Conservation (phyloP, 2,329 filamentous ascomycete genomes). For the Fusarium humuli region DNA sequence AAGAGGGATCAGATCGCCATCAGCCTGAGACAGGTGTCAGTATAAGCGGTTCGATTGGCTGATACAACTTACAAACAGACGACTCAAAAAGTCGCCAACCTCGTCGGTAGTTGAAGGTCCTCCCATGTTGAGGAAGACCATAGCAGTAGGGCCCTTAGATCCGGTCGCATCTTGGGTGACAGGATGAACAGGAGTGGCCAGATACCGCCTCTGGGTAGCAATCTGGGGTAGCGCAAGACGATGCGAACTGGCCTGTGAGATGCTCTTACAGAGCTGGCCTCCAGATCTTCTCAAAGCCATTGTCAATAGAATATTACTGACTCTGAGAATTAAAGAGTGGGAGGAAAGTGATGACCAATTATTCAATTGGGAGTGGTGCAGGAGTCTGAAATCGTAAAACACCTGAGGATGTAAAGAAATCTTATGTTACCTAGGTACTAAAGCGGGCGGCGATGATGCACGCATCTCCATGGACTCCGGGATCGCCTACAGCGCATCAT, state of each 20-base stretch:
- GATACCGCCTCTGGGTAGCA: slow-evolving; percentile 48
- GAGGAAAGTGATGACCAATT: background rate
- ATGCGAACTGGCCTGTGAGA: slow-evolving; percentile 44
- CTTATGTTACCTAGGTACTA: slow-evolving; percentile 25
- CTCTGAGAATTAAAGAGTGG: background rate
- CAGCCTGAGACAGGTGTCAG: slow-evolving; percentile 69
- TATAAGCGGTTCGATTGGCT: background rate
- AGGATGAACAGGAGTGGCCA: slow-evolving; percentile 69
- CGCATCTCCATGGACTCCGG: slow-evolving; percentile 39
- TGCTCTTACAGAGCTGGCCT: slow-evolving; percentile 47
- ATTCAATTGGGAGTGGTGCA: slow-evolving; percentile 35
- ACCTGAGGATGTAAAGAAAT: slow-evolving; percentile 37
- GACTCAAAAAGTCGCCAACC: slow-evolving; percentile 88
- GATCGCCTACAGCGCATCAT: slow-evolving; percentile 41
- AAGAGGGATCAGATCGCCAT: slow-evolving; percentile 94
- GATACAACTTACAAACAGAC: slow-evolving; percentile 81
- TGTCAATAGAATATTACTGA: slow-evolving; percentile 1
- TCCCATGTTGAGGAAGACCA: slow-evolving; percentile 99
- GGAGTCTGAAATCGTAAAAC: slow-evolving; percentile 32
- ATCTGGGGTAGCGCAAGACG: slow-evolving; percentile 48
- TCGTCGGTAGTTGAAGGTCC: slow-evolving; percentile 89
- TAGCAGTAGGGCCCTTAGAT: slow-evolving; percentile 87
- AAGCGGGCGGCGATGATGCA: slow-evolving; percentile 46
- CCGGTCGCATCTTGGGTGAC: slow-evolving; percentile 81
- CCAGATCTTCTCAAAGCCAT: slow-evolving; percentile 52